Evolutionary conservation across 2,329 filamentous ascomycete genomes (phyloP), one percentile per base, ranked within the genome.

Genomic region (Cladorrhinum sp.): DNA sequence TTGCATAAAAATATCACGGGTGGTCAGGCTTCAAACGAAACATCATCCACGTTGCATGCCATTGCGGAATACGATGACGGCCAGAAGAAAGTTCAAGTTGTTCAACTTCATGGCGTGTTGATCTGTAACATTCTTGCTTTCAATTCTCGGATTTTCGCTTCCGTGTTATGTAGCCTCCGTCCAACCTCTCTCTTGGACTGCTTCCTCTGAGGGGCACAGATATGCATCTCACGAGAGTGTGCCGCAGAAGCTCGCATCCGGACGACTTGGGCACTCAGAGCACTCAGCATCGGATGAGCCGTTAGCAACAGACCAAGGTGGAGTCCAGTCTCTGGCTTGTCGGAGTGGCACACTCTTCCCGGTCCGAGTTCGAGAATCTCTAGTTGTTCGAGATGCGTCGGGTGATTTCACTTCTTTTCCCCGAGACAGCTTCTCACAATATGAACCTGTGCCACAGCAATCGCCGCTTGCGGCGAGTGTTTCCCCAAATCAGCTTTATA

Each of bases 391-490:
- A 48, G 38, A 41, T 45, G 32, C 36, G 12, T 38, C 22, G 5
- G 25, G 2, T 45, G n/a, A 20, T 55, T 29, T 55, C 7, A 23
- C 36, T 48, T 23, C 13, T 32, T 6, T n/a, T 22, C 23, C n/a
- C 58, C 36, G 61, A 61, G 56, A 63, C 57, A 61, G 54, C 38
- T 49, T 45, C 25, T 45, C 24, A 41, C 9, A 59, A 51, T 41
- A 20, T 20, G 25, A 53, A 41, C 27, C 51, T n/a, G 51, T 41
- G 61, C 59, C 59, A 53, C 57, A 57, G 10, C n/a, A 18, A 13
- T 50, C 53, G 60, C 55, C 57, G 49, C 57, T 27, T 41, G 16
- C 45, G 32, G 25, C 24, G 25, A 4, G 9, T 58, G 58, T 45
- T 16, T 58, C n/a, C 41, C 41, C 27, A 51, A 49, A 41, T 49